These are phyloP conservation scores for Cystobasidium pallidum DNA, from an alignment of 1,284 basidiomycete genomes.

Conservation along the genomic window DNA sequence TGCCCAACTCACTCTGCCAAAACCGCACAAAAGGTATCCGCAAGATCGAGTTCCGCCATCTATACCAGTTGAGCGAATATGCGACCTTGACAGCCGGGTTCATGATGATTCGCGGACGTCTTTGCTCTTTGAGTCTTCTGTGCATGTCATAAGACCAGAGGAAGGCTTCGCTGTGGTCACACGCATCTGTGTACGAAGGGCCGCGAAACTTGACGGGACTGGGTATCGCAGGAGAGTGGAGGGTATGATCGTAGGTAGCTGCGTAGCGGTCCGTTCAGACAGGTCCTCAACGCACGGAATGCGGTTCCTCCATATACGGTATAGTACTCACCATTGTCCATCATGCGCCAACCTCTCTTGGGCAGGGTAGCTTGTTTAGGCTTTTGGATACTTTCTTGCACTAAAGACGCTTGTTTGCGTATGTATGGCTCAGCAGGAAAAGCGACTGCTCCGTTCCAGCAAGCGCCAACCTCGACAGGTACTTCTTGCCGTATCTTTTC, in stretches of 20 bases:
- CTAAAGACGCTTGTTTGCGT: background rate
- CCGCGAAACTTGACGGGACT: conserved; percentile 60
- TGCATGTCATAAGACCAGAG: conserved; percentile 64
- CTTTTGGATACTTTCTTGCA: background rate
- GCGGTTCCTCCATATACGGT: conserved; percentile 53
- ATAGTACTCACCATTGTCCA: conserved; percentile 52
- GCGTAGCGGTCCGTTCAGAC: conserved; percentile 48
- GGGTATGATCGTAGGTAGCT: conserved; percentile 14
- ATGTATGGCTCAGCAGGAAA: conserved; percentile 62
- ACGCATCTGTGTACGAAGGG: conserved; percentile 58
- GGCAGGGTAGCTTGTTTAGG: background rate
- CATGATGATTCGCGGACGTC: conserved; percentile 59
- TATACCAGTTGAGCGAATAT: conserved; percentile 20
- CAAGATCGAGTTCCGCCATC: conserved; percentile 11
- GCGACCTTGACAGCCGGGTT: conserved; percentile 59
- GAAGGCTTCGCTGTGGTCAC: conserved; percentile 64
- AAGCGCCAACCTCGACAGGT: conserved; percentile 63
- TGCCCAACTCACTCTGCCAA: conserved; percentile 7
- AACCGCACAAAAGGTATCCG: conserved; percentile 14
- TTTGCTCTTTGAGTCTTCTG: conserved; percentile 58
- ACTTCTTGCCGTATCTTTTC: conserved; percentile 58
- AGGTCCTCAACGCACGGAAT: no score
- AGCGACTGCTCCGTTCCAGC: conserved; percentile 67
- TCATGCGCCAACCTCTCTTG: conserved; percentile 55
- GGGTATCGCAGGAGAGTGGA: conserved; percentile 55